Evolutionary conservation across 1,284 basidiomycete species (phyloP).

Genomic region (Veloporphyrellus conicus): DNA sequence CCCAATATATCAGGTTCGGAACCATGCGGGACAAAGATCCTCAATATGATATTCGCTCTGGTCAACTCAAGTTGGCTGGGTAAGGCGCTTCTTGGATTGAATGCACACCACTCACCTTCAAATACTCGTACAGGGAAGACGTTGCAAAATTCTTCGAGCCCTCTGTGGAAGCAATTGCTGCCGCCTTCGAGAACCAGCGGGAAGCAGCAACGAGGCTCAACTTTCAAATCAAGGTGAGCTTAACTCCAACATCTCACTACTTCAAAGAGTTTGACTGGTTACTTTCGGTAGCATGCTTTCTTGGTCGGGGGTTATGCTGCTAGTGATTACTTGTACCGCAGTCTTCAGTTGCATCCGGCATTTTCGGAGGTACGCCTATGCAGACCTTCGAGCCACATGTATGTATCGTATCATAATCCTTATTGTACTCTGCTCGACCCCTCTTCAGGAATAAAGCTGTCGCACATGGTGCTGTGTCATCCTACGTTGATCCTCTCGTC

Average conservation of each 20-base stretch:
- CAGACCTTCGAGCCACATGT: conserved; percentile 41
- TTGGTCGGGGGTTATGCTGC: conserved; percentile 49
- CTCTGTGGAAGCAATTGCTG: conserved; percentile 39
- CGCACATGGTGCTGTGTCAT: conserved; percentile 52
- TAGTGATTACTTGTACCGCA: conserved; percentile 45
- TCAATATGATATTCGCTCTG: conserved; percentile 40
- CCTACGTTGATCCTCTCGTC: conserved; percentile 48
- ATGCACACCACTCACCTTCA: background rate
- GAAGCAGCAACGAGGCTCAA: conserved; percentile 12
- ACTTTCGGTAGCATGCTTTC: conserved; percentile 14
- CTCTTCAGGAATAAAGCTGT: conserved; percentile 51
- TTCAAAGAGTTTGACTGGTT: background rate
- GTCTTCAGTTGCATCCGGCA: conserved; percentile 35
- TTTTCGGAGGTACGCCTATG: conserved; percentile 29
- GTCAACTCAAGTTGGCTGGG: conserved; percentile 45
- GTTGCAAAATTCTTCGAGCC: conserved; percentile 46
- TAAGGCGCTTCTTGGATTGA: conserved; percentile 8
- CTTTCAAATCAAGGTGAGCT: conserved; percentile 32
- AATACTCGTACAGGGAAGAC: conserved; percentile 25
- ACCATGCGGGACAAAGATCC: conserved; percentile 41
- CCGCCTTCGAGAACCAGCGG: conserved; percentile 37
- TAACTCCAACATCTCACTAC: background rate
- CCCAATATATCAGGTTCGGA: conserved; percentile 48
- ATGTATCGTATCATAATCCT: conserved; percentile 16
- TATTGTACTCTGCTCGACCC: conserved; percentile 6